Conservation (phyloP, 1,284 basidiomycete species). For the Ganoderma boninense region DNA sequence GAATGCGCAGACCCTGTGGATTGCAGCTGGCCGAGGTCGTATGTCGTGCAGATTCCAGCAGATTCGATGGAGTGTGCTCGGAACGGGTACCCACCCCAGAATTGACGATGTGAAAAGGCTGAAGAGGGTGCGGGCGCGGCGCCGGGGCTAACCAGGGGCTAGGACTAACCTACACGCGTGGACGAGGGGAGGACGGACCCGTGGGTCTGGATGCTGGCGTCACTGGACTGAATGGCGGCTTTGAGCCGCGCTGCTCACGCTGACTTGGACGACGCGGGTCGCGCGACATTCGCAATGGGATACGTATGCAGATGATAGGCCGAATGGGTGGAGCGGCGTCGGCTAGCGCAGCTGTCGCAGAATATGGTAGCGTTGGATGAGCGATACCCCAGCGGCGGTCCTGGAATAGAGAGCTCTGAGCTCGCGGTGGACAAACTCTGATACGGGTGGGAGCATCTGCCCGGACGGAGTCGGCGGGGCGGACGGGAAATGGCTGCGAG, state of each 20-base stretch:
- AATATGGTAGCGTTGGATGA: background rate
- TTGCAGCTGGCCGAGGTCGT: background rate
- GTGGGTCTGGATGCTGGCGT: background rate
- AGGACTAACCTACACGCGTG: background rate
- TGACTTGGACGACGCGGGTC: constrained; percentile 7
- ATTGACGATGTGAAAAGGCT: constrained; percentile 27
- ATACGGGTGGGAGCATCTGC: background rate
- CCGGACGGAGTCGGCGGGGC: background rate
- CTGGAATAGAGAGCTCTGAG: background rate
- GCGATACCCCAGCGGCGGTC: background rate
- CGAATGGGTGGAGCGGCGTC: constrained; percentile 4
- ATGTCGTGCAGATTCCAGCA: background rate
- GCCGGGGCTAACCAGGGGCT: background rate
- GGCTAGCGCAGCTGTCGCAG: background rate
- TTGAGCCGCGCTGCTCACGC: constrained; percentile 22
- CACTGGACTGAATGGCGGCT: background rate
- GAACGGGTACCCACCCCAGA: constrained; percentile 29
- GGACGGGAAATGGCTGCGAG: background rate
- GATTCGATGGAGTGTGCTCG: background rate
- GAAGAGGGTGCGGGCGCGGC: constrained; percentile 2
- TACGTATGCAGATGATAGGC: background rate
- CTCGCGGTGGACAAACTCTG: background rate
- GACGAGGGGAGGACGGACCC: background rate
- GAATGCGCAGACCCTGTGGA: background rate
- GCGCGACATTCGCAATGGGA: constrained; percentile 25